These are phyloP conservation scores for Saccharomycopsis babjevae DNA, from an alignment of 805 yeast species.

Conservation along the genomic window DNA sequence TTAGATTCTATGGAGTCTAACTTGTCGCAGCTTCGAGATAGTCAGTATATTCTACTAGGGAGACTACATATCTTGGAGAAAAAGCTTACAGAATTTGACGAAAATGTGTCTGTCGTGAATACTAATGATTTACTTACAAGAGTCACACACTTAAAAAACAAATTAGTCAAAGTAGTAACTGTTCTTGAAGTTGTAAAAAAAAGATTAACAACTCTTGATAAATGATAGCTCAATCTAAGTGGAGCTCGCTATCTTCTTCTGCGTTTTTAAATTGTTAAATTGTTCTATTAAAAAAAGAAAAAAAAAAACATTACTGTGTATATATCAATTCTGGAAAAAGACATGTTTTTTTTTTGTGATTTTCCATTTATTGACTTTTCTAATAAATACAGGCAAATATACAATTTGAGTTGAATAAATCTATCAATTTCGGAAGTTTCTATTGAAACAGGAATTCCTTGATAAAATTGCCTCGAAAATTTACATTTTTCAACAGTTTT, in stretches of 20 bases:
- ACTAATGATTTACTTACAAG: neutral
- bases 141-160: neutral
- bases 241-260: neutral
- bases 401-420: too few species aligned
- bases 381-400: too few species aligned
- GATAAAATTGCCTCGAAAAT: too few species aligned
- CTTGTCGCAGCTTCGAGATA: conserved; percentile 12
- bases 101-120: conserved; percentile 6
- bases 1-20: conserved; percentile 12
- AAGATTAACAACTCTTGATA: neutral
- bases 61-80: conserved; percentile 8
- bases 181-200: conserved; percentile 3
- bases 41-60: conserved; percentile 11
- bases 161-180: neutral
- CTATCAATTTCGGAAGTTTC: too few species aligned
- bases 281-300: too few species aligned
- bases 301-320: too few species aligned
- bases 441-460: too few species aligned
- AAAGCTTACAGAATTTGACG: conserved; percentile 1
- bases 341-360: too few species aligned
- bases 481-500: too few species aligned
- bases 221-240: neutral
- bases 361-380: too few species aligned
- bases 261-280: too few species aligned
- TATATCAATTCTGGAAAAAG: too few species aligned